These are phyloP conservation scores for Cyberlindnera suaveolens DNA, from an alignment of 805 yeast genomes.

Conservation along the genomic window DNA sequence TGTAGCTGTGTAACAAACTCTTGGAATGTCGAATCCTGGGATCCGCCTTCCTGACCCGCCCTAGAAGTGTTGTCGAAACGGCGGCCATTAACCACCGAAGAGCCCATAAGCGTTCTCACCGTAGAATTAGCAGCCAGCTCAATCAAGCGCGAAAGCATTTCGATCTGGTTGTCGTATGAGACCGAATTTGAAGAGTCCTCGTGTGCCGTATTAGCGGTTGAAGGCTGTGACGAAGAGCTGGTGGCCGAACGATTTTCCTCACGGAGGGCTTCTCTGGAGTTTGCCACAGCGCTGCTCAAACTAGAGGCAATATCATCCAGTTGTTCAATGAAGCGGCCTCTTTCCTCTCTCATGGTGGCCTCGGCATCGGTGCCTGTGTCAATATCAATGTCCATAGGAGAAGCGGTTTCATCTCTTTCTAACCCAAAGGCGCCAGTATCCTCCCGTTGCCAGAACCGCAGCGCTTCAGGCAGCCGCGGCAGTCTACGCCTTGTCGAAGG, in stretches of 20 bases:
- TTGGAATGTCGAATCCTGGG: slow-evolving; percentile 33
- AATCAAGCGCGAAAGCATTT: slow-evolving; percentile 35
- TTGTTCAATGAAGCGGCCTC: slow-evolving; percentile 14
- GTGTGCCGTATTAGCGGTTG: too few species aligned
- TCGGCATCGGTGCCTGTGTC: not conserved
- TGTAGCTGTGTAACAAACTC: slow-evolving; percentile 38
- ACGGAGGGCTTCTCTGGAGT: not conserved
- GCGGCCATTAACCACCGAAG: slow-evolving; percentile 21
- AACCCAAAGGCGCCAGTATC: not conserved
- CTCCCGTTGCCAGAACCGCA: slow-evolving; percentile 14
- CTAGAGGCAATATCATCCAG: slow-evolving; percentile 19
- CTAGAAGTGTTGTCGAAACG: slow-evolving; percentile 25
- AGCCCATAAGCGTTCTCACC: slow-evolving; percentile 32
- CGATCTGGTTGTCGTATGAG: slow-evolving; percentile 29
- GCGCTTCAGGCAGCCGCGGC: slow-evolving; percentile 6
- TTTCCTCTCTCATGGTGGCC: not conserved
- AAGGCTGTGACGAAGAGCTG: not conserved
- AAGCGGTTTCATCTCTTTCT: not conserved
- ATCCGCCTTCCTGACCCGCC: not conserved
- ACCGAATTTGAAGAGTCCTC: not conserved
- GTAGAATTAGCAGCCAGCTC: slow-evolving; percentile 42
- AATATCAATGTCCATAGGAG: not conserved
- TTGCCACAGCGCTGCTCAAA: slow-evolving; percentile 8
- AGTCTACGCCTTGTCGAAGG: slow-evolving; percentile 21
- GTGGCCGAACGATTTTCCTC: not conserved